Base-by-base conservation (phyloP, 495 filamentous ascomycete species). In the Annulohypoxylon maeteangense region DNA sequence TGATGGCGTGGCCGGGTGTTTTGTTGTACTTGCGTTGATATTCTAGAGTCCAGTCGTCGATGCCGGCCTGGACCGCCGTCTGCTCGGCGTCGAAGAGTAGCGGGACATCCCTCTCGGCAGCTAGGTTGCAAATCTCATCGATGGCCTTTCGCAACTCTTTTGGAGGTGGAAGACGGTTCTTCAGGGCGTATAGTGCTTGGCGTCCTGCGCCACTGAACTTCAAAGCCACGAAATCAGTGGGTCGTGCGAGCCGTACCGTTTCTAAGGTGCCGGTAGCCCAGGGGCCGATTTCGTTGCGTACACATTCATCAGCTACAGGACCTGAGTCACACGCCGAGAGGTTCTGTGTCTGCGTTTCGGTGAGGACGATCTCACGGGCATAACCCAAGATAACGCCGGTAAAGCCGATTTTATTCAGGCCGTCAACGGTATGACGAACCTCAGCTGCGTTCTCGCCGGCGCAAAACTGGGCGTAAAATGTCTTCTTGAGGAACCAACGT, bases 51-150 rank as follows among this genome's bases (percentile, higher is more conserved):
- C 95, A 98, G 57, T 86, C 83, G 78, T 98, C 91, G 68, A 97
- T 94, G 7, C 94, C 93, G 7, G 83, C 83, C 78, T 97, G 93
- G 12, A 96, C 84, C 10, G 87, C 86, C 67, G 89, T 87, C 76
- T 97, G 93, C 79, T 98, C 95, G 5, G 95, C 95, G 74, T 97
- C 95, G 57, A 97, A 91, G 4, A 97, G 84, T n/a, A 98, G 81
- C 16, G 86, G 84, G 25, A 97, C 89, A 29, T 90, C 87, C 55
- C 88, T 88, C 25, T 86, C 84, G 10, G 86, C 82, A 0, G 95
- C 95, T 7, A 92, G 84, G 45, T 92, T 83, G 78, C 95, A 98
- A 29, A 97, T 90, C 54, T 87, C 78, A 65, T 87, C 83, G 70
- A 96, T 95, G 7, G 92, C 90, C 11, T 84, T 74, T 27, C 85